Conservation (phyloP, 345 rosid species). For the Bretschneidera sinensis region DNA sequence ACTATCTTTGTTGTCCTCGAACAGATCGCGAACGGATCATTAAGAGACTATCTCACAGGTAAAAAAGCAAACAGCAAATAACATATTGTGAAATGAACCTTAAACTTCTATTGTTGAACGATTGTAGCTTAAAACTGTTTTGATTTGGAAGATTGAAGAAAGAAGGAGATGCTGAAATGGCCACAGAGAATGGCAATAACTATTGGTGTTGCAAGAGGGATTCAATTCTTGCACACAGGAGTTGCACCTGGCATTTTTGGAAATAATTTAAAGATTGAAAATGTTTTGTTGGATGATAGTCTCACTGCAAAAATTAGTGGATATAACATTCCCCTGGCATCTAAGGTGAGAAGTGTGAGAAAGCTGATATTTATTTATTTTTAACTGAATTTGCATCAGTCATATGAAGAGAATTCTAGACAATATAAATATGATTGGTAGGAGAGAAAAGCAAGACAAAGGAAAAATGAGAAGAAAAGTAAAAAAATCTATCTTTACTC, state of each 20-base stretch:
- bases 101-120: neutral
- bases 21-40: conserved; percentile 63
- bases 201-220: conserved; percentile 80
- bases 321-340: conserved; percentile 67
- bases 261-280: conserved; percentile 64
- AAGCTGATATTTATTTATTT: neutral
- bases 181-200: conserved; percentile 83
- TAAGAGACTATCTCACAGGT: conserved; percentile 65
- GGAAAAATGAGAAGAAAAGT: too few relatives aligned
- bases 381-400: too few relatives aligned
- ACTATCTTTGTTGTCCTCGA: conserved; percentile 68
- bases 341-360: conserved; percentile 40
- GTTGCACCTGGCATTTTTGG: conserved; percentile 77
- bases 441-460: too few relatives aligned
- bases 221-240: conserved; percentile 90
- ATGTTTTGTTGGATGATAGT: conserved; percentile 68
- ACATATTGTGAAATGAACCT: neutral
- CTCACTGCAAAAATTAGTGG: conserved; percentile 67
- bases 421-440: too few relatives aligned
- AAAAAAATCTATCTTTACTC: too few relatives aligned
- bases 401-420: too few relatives aligned
- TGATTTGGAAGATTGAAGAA: conserved; percentile 54
- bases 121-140: neutral
- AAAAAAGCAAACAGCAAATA: conserved; percentile 15
- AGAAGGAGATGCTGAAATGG: conserved; percentile 80